Evolutionary conservation across 148 eudicot genomes (phyloP), one percentile per base, ranked within the genome.

Genomic region (Spergularia marina): DNA sequence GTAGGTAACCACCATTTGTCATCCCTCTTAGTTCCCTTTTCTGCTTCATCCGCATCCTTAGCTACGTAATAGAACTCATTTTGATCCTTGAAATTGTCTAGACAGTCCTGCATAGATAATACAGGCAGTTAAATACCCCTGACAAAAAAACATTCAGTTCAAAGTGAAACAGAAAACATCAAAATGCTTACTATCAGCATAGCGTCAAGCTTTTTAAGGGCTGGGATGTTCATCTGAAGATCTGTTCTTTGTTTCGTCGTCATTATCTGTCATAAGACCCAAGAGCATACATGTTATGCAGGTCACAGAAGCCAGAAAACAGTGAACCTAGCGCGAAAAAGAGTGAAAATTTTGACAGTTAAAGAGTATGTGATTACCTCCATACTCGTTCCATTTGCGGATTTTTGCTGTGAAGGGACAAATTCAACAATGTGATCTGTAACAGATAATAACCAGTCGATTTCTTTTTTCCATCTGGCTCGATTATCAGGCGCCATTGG

Each of bases 1-100:
- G 86, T 83, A 9, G 97, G 95, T 62, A 90, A 59, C 97, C 97
- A 92, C 97, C 97, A 92, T 83, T 90, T 90, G 47, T 89, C 93
- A 9, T 87, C 86, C 62, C 72, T 83, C 60, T 81, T 82, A 60
- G 66, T 47, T 10, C 83, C 84, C 34, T 72, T 84, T 56, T 87
- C 82, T 5, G 86, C 53, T 16, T 84, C 86, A 30, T 78, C 82
- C 4, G 79, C 87, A 70, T 87, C 88, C 77, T 81, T 87, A 0
- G 92, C 85, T 13, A 82, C 85, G 36, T 92, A 92, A 25, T 72
- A 72, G 85, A 92, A 92, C 69, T 92, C 97, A 30, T 84, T 77
- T 61, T 90, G 92, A 77, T 84, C 89, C 79, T 80, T 85, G 74
- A 90, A 90, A 72, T 89, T 88, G 53, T 92, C 97, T 55, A 92